Conservation (phyloP, 2,329 filamentous ascomycete genomes). For the Exophiala lecanii-corni region DNA sequence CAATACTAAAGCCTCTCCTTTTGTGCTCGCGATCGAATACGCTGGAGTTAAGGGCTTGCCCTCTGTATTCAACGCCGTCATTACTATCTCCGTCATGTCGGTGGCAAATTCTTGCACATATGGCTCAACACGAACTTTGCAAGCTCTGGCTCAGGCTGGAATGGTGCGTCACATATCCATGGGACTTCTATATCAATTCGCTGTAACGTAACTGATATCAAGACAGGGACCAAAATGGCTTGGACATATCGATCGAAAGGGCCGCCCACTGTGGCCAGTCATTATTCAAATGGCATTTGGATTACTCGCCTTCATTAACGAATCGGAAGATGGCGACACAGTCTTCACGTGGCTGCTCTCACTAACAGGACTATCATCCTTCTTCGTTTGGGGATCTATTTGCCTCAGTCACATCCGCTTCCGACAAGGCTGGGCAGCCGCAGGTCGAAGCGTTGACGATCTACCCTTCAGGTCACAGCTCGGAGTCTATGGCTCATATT, state of each 20-base stretch:
- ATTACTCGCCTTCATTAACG: slow-evolving; percentile 71
- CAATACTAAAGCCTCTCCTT: slow-evolving; percentile 75
- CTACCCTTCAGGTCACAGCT: slow-evolving; percentile 78
- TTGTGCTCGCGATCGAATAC: slow-evolving; percentile 85
- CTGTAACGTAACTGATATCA: too few relatives aligned
- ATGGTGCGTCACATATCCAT: too few relatives aligned
- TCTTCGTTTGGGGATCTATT: slow-evolving; percentile 62
- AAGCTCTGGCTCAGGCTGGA: slow-evolving; percentile 79
- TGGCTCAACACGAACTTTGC: slow-evolving; percentile 83
- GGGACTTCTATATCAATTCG: too few relatives aligned
- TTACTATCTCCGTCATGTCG: slow-evolving; percentile 81
- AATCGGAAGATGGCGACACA: slow-evolving; percentile 43
- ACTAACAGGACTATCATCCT: slow-evolving; percentile 67
- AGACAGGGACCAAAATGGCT: slow-evolving; percentile 70
- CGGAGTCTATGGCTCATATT: slow-evolving; percentile 72
- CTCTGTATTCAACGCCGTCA: slow-evolving; percentile 84
- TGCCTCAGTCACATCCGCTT: slow-evolving; percentile 70
- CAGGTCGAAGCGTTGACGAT: slow-evolving; percentile 67
- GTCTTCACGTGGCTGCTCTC: slow-evolving; percentile 74
- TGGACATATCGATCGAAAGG: slow-evolving; percentile 75
- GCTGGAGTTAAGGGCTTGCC: slow-evolving; percentile 77
- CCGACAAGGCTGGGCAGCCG: slow-evolving; percentile 68
- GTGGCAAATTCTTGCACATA: slow-evolving; percentile 92
- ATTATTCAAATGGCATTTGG: slow-evolving; percentile 62
- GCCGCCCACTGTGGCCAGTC: slow-evolving; percentile 74